phyloP scores from a whole-genome alignment of 2,329 filamentous ascomycete genomes.

The Rutstroemia sp. region DNA sequence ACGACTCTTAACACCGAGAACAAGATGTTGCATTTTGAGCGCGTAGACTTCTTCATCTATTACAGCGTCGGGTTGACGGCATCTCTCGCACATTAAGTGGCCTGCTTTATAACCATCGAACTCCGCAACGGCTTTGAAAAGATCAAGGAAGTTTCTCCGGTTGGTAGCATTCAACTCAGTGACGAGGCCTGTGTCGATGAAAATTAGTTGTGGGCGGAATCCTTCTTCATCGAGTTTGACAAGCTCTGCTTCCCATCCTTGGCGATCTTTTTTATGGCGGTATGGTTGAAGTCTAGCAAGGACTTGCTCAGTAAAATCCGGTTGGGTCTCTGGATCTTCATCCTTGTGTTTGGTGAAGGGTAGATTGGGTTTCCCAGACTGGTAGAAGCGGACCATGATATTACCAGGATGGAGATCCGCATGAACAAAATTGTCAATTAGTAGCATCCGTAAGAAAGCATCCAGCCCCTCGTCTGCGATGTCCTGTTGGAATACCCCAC shows the following conservation, averaged over 20 bases:
- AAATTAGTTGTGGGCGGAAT: constrained; percentile 88
- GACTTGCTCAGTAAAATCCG: constrained; percentile 83
- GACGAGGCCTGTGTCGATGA: constrained; percentile 93
- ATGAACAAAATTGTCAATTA: constrained; percentile 97
- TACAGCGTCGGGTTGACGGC: constrained; percentile 84
- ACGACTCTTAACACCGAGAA: constrained; percentile 79
- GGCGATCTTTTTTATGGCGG: constrained; percentile 50
- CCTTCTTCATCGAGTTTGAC: constrained; percentile 75
- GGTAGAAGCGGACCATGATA: constrained; percentile 99
- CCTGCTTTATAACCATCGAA: constrained; percentile 96
- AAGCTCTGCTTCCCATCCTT: constrained; percentile 69
- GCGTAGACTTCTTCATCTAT: constrained; percentile 87
- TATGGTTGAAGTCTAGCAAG: constrained; percentile 71
- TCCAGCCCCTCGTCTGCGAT: constrained; percentile 94
- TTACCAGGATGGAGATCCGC: constrained; percentile 95
- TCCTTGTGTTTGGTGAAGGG: constrained; percentile 35
- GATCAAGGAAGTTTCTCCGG: constrained; percentile 82
- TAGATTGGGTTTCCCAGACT: constrained; percentile 65
- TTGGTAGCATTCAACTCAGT: constrained; percentile 87
- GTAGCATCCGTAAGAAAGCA: constrained; percentile 90
- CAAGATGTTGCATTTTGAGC: constrained; percentile 92
- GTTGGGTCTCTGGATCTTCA: constrained; percentile 38
- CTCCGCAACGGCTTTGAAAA: constrained; percentile 92
- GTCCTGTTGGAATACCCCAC: constrained; percentile 85
- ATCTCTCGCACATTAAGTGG: constrained; percentile 91